A percentile compares a stretch with the other conserved stretches of the same genome.
Conservation (phyloP, 1,284 basidiomycete genomes). For the Marasmius tenuissimus region DNA sequence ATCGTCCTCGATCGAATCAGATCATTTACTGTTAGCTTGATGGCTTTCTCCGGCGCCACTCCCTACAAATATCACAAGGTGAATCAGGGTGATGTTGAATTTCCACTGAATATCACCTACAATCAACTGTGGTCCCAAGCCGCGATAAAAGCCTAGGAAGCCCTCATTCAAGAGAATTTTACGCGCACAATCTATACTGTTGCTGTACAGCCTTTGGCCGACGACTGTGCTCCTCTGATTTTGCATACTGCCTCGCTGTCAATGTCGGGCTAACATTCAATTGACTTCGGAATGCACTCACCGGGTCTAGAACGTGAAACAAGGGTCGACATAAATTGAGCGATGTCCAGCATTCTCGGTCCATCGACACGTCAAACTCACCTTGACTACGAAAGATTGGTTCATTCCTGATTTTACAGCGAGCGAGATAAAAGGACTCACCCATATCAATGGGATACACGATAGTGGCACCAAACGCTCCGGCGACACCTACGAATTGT, state of each 20-base stretch:
- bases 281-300: constrained; percentile 26
- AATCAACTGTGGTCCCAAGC: constrained; percentile 92
- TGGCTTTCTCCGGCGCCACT: constrained; percentile 97
- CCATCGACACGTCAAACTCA: constrained; percentile 30
- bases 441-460: constrained; percentile 95
- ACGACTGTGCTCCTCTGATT: constrained; percentile 96
- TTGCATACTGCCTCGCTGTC: constrained; percentile 71
- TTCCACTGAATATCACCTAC: constrained; percentile 40
- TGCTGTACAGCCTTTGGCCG: constrained; percentile 92
- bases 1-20: constrained; percentile 81
- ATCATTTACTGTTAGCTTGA: constrained; percentile 97
- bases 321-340: not conserved
- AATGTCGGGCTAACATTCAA: not conserved
- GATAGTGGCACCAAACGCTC: constrained; percentile 89
- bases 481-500: constrained; percentile 67
- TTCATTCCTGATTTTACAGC: not conserved
- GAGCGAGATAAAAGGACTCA: constrained; percentile 37
- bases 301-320: constrained; percentile 58
- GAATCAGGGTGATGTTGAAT: not conserved
- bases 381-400: constrained; percentile 56
- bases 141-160: constrained; percentile 93
- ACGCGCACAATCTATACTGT: constrained; percentile 90
- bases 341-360: not conserved
- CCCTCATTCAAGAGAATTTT: constrained; percentile 97
- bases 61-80: constrained; percentile 53